A percentile compares a stretch with the other conserved stretches of the same genome.
phyloP scores from a whole-genome alignment of 352 stramenopile species.

The Pythium oligandrum region DNA sequence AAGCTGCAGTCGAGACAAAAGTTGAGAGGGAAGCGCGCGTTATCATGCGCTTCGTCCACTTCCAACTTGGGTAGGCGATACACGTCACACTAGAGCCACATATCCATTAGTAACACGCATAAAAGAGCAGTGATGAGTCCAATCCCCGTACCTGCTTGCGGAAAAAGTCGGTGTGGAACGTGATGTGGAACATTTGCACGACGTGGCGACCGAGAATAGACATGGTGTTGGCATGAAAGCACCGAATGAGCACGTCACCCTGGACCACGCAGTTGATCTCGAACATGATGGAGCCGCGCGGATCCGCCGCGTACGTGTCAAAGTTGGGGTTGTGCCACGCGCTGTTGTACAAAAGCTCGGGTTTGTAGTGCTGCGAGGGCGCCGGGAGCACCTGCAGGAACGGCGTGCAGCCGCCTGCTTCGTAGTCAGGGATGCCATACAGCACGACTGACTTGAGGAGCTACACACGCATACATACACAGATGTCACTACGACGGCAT shows the following conservation, averaged over 20 bases:
- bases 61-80: constrained; percentile 23
- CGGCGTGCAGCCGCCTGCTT: constrained; percentile 33
- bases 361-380: constrained; percentile 22
- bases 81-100: constrained; percentile 10
- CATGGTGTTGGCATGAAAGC: constrained; percentile 68
- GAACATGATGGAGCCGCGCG: constrained; percentile 19
- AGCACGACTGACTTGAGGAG: constrained; percentile 50
- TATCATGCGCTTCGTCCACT: constrained; percentile 28
- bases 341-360: constrained; percentile 27
- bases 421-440: constrained; percentile 77
- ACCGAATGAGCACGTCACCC: constrained; percentile 61
- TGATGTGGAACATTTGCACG: constrained; percentile 84
- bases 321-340: constrained; percentile 28
- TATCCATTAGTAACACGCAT: neutral
- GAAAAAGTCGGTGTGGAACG: constrained; percentile 81
- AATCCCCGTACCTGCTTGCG: constrained; percentile 42
- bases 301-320: constrained; percentile 23
- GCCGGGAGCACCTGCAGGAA: constrained; percentile 24
- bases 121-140: neutral
- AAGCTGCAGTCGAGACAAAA: constrained; percentile 24
- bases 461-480: constrained; percentile 7
- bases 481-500: too few relatives aligned
- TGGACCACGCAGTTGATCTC: constrained; percentile 71
- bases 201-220: constrained; percentile 77
- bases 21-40: constrained; percentile 20